Percentiles rank a stretch among this genome's conserved stretches.
Conservation (phyloP, 2,329 filamentous ascomycete genomes). For the Aspergillaceae sp. region DNA sequence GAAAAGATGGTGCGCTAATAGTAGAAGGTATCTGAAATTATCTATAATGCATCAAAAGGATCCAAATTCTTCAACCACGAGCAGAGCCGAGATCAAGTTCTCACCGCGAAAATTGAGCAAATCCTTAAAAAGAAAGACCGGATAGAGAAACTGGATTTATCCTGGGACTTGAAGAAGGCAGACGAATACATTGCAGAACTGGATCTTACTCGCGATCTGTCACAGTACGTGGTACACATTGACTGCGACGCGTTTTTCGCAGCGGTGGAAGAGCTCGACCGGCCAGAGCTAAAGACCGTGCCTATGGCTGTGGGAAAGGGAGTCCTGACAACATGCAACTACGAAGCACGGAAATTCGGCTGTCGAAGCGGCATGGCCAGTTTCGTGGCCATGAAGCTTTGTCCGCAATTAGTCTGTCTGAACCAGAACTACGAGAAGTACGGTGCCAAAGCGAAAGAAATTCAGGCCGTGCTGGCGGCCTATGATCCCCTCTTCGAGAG, state of each 20-base stretch:
- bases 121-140: slow-evolving; percentile 67
- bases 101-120: slow-evolving; percentile 76
- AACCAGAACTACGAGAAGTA: slow-evolving; percentile 89
- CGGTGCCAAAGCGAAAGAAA: slow-evolving; percentile 76
- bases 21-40: slow-evolving; percentile 75
- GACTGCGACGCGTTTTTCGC: slow-evolving; percentile 98
- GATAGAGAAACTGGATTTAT: slow-evolving; percentile 68
- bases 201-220: slow-evolving; percentile 69
- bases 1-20: too few species aligned
- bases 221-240: slow-evolving; percentile 78
- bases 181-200: slow-evolving; percentile 75
- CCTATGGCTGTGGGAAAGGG: slow-evolving; percentile 85
- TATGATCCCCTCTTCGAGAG: slow-evolving; percentile 90
- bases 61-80: slow-evolving; percentile 95
- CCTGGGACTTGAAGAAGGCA: slow-evolving; percentile 62
- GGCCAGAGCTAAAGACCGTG: slow-evolving; percentile 73
- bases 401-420: slow-evolving; percentile 72
- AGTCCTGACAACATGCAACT: slow-evolving; percentile 69
- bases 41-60: slow-evolving; percentile 92
- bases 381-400: slow-evolving; percentile 91
- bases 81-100: slow-evolving; percentile 66
- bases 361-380: slow-evolving; percentile 92
- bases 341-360: slow-evolving; percentile 79
- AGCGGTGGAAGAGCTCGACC: slow-evolving; percentile 76
- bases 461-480: slow-evolving; percentile 69